Evolutionary conservation across 495 filamentous ascomycete species (phyloP).

Genomic region (Lichenothelia convexa): DNA sequence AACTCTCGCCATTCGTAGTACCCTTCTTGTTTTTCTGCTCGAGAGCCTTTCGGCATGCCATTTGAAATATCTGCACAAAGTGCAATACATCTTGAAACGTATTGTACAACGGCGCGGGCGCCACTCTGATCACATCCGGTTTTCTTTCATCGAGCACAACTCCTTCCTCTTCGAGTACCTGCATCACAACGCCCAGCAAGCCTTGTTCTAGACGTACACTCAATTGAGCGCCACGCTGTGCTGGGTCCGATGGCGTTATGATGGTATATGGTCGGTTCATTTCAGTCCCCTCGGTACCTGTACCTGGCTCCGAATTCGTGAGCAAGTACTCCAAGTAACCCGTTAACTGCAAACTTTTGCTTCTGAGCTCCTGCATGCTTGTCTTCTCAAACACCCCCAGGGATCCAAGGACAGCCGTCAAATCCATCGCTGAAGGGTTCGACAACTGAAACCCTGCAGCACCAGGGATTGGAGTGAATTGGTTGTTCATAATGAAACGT

Average conservation of each 20-base stretch:
- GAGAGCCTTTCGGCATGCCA: slow-evolving; percentile 18
- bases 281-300: slow-evolving; percentile 20
- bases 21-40: not conserved
- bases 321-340: slow-evolving; percentile 62
- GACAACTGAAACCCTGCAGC: slow-evolving; percentile 53
- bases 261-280: slow-evolving; percentile 42
- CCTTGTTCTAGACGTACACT: slow-evolving; percentile 51
- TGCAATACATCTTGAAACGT: slow-evolving; percentile 58
- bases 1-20: slow-evolving; percentile 3
- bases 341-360: slow-evolving; percentile 61
- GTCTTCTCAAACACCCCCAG: slow-evolving; percentile 64
- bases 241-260: slow-evolving; percentile 60
- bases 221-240: slow-evolving; percentile 69
- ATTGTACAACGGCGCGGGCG: slow-evolving; percentile 83
- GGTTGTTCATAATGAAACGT: slow-evolving; percentile 62
- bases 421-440: slow-evolving; percentile 48
- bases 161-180: slow-evolving; percentile 44
- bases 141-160: slow-evolving; percentile 78
- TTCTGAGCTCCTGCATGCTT: slow-evolving; percentile 46
- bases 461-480: slow-evolving; percentile 53
- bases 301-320: slow-evolving; percentile 23
- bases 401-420: slow-evolving; percentile 53
- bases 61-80: slow-evolving; percentile 49
- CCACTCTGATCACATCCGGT: slow-evolving; percentile 83
- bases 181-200: slow-evolving; percentile 50